Evolutionary conservation across 1,284 basidiomycete species (phyloP), one percentile per base, ranked within the genome.

Genomic region (Coniferiporia sulphurascens): DNA sequence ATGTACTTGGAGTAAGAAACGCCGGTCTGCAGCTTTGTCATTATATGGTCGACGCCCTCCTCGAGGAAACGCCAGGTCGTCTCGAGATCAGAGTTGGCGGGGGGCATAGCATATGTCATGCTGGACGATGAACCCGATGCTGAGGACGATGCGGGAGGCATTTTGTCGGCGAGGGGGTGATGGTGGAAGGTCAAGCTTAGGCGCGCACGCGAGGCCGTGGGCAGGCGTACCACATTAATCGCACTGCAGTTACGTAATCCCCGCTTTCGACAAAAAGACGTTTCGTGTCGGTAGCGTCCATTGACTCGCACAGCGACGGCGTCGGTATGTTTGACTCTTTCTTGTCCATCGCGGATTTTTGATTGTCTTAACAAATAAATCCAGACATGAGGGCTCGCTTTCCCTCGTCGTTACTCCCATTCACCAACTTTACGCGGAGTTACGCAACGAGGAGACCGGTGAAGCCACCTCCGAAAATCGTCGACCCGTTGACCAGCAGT

Each of bases 1-100:
- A 96, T 95, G 76, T 98, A 98, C 71, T 91, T 93, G 59, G 86
- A 84, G 76, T 94, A 95, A 32, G 91, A 91, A 70, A 98, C 89
- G 61, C 95, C 95, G 15, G 87, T 83, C 66, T 93, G 87, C 43
- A 93, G 82, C 69, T 89, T 83, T 61, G 87, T 92, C 93, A 95
- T 95, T 76, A 95, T 94, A 72, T 93, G 91, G 73, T 95, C 90
- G 60, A 97, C 92, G 52, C 95, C 95, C 60, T 86, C 84, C 71
- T 89, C 85, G 65, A 98, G 86, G 72, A 91, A 96, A 8, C 79
- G 72, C 95, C 95, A 98, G 38, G 93, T 94, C 56, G 91, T 91
- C 62, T 86, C 80, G 58, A 93, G 80, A 70, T 92, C 89, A 38
- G 89, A 85, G 19, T 77, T 80, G 38, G 81, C 74, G 56, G 83